Percentiles rank a stretch among this genome's conserved stretches.
Evolutionary conservation across 768 basidiomycete genomes (phyloP).

Genomic region (Podaxis sp.): DNA sequence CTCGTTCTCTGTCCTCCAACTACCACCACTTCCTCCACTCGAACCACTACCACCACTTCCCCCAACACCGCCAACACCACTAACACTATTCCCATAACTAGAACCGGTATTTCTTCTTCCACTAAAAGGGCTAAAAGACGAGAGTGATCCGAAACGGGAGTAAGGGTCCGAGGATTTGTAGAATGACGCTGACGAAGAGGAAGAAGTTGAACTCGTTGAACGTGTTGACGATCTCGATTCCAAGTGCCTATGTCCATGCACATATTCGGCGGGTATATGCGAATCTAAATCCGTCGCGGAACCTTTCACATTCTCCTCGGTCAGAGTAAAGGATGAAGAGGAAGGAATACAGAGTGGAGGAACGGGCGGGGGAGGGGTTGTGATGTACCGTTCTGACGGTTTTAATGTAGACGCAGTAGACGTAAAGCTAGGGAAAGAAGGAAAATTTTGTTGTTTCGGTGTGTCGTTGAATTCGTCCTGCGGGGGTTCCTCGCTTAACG

Average conservation of each 20-base stretch:
- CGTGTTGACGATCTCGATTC: neutral
- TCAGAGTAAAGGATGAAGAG: neutral
- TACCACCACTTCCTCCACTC: conserved; percentile 1
- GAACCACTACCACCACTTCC: neutral
- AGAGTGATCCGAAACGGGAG: neutral
- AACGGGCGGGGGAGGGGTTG: conserved; percentile 3
- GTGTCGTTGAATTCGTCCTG: neutral
- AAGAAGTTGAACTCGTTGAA: conserved; percentile 2
- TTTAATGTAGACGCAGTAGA: neutral
- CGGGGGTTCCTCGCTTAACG: neutral
- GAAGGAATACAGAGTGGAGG: neutral
- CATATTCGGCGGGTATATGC: neutral
- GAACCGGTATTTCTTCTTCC: neutral
- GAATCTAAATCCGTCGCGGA: neutral
- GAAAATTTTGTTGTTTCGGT: neutral
- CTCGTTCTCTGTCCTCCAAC: conserved; percentile 40
- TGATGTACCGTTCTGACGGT: neutral
- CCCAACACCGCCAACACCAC: neutral
- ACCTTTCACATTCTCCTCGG: neutral
- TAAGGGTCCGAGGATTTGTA: neutral
- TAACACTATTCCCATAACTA: neutral
- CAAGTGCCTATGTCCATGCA: neutral
- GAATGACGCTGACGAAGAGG: neutral
- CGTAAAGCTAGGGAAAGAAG: neutral
- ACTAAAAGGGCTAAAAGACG: neutral